Evolutionary conservation across 2,329 filamentous ascomycete genomes (phyloP).

Genomic region (Boeremia lycopersici): DNA sequence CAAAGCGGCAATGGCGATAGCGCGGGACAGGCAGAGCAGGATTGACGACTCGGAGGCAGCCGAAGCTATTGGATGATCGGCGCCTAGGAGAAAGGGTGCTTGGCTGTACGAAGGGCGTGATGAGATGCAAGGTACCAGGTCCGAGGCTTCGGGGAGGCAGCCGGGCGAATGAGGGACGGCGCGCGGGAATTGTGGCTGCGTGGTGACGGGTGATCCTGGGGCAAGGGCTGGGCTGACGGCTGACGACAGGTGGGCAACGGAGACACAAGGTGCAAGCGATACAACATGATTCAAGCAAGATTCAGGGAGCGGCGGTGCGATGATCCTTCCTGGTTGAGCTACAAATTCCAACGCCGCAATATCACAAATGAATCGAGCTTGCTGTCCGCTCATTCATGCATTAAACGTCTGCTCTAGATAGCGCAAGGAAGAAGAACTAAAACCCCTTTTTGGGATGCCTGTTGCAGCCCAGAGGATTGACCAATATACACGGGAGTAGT

Average conservation of each 20-base stretch:
- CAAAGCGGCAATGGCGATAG: not conserved
- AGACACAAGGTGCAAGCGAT: not conserved
- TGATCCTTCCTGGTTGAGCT: constrained; percentile 17
- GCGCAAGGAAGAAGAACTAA: constrained; percentile 12
- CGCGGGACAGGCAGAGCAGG: not conserved
- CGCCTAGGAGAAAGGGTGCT: constrained; percentile 3
- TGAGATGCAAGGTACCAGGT: constrained; percentile 7
- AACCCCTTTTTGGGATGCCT: constrained; percentile 6
- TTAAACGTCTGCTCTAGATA: constrained; percentile 15
- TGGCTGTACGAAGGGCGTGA: constrained; percentile 1
- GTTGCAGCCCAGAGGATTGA: constrained; percentile 14
- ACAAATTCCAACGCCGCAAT: constrained; percentile 9
- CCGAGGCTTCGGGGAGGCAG: constrained; percentile 1
- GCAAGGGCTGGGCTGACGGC: no score
- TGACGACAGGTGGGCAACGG: not conserved
- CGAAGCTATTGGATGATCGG: constrained; percentile 13
- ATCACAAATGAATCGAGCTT: constrained; percentile 13
- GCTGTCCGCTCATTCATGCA: constrained; percentile 11
- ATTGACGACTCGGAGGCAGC: constrained; percentile 5
- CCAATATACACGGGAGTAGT: constrained; percentile 32
- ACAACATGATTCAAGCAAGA: no score
- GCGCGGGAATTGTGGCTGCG: not conserved
- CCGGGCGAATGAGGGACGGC: constrained; percentile 4
- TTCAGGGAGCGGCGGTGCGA: not conserved
- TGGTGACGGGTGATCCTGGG: no score